Conservation (phyloP, 805 yeast genomes). For the Danielozyma ontarioensis region DNA sequence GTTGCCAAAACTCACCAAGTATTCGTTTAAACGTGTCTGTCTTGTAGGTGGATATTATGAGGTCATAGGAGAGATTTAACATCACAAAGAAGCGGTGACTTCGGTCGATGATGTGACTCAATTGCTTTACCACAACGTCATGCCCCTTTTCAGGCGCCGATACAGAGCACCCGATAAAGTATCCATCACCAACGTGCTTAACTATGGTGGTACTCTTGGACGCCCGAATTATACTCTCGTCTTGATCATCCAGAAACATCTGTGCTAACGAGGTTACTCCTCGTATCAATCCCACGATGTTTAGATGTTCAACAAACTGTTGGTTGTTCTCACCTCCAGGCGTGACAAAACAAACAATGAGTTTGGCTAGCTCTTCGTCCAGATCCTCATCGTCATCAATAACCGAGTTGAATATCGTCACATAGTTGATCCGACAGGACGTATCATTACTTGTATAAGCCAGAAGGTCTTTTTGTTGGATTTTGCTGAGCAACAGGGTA, state of each 20-base stretch:
- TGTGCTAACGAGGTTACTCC: slow-evolving; percentile 29
- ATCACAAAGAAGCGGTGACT: slow-evolving; percentile 23
- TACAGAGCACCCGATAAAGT: slow-evolving; percentile 23
- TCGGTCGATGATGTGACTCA: slow-evolving; percentile 14
- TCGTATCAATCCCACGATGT: slow-evolving; percentile 30
- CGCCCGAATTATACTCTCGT: slow-evolving; percentile 18
- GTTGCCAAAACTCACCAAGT: slow-evolving; percentile 23
- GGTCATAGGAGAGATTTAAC: slow-evolving; percentile 19
- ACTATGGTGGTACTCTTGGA: slow-evolving; percentile 21
- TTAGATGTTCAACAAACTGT: slow-evolving; percentile 18
- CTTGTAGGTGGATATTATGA: slow-evolving; percentile 12
- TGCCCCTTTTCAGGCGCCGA: slow-evolving; percentile 10
- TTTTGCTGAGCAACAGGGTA: not conserved
- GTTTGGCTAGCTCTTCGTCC: not conserved
- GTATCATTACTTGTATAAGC: not conserved
- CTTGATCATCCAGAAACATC: slow-evolving; percentile 14
- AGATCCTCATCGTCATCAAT: not conserved
- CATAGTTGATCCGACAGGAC: not conserved
- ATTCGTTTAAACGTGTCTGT: slow-evolving; percentile 9
- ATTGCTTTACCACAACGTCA: slow-evolving; percentile 19
- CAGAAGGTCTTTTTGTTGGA: not conserved
- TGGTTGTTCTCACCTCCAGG: slow-evolving; percentile 2
- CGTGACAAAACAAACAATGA: not conserved
- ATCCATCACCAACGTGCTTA: slow-evolving; percentile 19
- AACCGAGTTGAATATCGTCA: not conserved